A percentile compares a stretch with the other conserved stretches of the same genome.
Evolutionary conservation across 176 grass and related monocot species (phyloP).

Genomic region (Lolium perenne): DNA sequence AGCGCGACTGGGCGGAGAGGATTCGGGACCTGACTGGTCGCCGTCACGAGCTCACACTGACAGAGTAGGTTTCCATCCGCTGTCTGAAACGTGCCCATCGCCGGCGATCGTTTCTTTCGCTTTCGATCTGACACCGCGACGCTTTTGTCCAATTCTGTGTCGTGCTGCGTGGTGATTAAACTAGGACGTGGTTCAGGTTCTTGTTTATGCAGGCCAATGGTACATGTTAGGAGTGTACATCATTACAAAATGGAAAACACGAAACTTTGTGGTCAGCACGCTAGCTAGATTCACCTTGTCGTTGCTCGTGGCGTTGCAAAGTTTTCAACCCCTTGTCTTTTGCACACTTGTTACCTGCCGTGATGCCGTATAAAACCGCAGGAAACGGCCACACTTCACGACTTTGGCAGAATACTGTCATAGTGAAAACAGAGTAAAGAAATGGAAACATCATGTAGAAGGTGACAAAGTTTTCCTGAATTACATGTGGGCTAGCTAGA

Average conservation of each 20-base stretch:
- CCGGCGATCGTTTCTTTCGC: conserved; percentile 2
- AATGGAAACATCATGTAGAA: neutral
- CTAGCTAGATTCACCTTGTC: neutral
- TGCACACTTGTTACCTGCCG: neutral
- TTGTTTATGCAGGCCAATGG: conserved; percentile 9
- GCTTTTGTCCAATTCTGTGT: conserved; percentile 27
- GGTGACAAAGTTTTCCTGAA: neutral
- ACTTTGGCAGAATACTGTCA: neutral
- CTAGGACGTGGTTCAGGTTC: conserved; percentile 19
- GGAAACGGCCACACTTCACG: neutral
- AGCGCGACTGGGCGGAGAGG: conserved; percentile 3
- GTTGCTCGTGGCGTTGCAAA: neutral
- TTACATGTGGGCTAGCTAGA: neutral
- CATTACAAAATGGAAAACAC: neutral
- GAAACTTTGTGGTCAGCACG: neutral
- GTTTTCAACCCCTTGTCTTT: neutral
- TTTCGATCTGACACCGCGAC: neutral
- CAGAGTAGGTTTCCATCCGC: neutral
- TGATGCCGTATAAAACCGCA: neutral
- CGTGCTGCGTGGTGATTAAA: conserved; percentile 36
- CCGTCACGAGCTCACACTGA: conserved; percentile 11
- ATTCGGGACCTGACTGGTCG: neutral
- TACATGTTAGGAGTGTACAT: too few relatives aligned
- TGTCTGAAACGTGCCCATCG: conserved; percentile 3
- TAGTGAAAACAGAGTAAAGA: neutral